These are phyloP conservation scores for Malus sieversii DNA, from an alignment of 306 rosid species.

Conservation along the genomic window DNA sequence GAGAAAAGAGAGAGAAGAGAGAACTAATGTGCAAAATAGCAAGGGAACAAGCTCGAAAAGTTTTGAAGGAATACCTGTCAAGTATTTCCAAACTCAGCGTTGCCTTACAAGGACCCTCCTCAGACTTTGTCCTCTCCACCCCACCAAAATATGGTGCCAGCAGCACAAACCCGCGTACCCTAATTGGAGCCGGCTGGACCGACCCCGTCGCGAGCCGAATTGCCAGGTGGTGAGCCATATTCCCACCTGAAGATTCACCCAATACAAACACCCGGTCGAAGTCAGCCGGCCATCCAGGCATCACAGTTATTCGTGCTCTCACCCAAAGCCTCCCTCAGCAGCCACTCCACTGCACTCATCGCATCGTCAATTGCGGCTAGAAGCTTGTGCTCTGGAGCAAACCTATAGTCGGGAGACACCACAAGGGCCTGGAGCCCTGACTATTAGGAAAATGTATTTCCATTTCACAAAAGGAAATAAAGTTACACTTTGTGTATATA, in stretches of 20 bases:
- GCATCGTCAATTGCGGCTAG: too few relatives aligned
- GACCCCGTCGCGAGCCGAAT: slow-evolving; percentile 38
- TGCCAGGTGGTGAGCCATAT: slow-evolving; percentile 77
- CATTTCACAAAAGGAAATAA: too few relatives aligned
- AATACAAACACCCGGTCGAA: slow-evolving; percentile 44
- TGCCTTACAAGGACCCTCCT: slow-evolving; percentile 57
- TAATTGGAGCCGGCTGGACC: slow-evolving; percentile 27
- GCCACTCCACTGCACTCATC: too few relatives aligned
- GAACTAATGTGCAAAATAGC: neutral
- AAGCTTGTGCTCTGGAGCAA: too few relatives aligned
- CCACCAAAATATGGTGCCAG: slow-evolving; percentile 93
- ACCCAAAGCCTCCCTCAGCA: too few relatives aligned
- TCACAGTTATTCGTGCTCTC: too few relatives aligned
- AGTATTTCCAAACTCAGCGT: slow-evolving; percentile 49
- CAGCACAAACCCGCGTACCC: slow-evolving; percentile 50
- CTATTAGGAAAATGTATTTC: too few relatives aligned
- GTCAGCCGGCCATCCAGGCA: slow-evolving; percentile 13
- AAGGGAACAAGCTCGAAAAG: neutral
- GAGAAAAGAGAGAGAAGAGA: neutral
- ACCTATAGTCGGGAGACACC: too few relatives aligned
- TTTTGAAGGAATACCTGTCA: slow-evolving; percentile 53
- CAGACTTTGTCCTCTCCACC: slow-evolving; percentile 62
- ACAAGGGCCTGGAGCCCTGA: too few relatives aligned
- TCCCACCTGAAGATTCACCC: slow-evolving; percentile 92
- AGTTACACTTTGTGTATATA: too few relatives aligned